These are phyloP conservation scores for Viola odorata DNA, from an alignment of 345 rosid species.

Conservation along the genomic window DNA sequence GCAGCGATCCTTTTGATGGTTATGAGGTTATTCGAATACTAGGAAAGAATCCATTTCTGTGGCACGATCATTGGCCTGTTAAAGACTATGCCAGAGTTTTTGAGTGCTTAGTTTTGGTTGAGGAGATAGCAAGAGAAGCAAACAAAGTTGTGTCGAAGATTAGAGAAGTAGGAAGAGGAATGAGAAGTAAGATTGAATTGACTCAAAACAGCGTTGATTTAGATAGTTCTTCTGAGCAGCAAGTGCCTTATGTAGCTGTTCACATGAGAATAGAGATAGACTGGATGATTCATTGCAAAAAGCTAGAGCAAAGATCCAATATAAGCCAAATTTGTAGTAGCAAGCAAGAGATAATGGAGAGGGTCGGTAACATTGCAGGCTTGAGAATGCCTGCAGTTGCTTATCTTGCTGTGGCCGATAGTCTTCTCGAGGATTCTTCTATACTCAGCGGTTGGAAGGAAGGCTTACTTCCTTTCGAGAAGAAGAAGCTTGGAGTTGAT, in stretches of 20 bases:
- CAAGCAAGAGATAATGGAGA: slow-evolving; percentile 63
- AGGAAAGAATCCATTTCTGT: slow-evolving; percentile 86
- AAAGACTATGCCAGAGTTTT: slow-evolving; percentile 78
- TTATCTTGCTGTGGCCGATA: slow-evolving; percentile 87
- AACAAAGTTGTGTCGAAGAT: slow-evolving; percentile 69
- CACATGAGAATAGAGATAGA: slow-evolving; percentile 98
- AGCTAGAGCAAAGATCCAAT: slow-evolving; percentile 60
- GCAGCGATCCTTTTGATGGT: slow-evolving; percentile 37
- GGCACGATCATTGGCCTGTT: slow-evolving; percentile 99
- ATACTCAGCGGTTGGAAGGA: slow-evolving; percentile 70
- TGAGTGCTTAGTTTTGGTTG: slow-evolving; percentile 75
- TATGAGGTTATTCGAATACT: slow-evolving; percentile 59
- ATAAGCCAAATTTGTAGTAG: slow-evolving; percentile 79
- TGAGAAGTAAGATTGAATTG: slow-evolving; percentile 18
- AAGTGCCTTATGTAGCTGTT: slow-evolving; percentile 61
- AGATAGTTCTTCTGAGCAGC: slow-evolving; percentile 1
- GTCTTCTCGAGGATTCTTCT: slow-evolving; percentile 70
- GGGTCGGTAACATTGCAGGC: slow-evolving; percentile 63
- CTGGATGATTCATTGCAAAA: slow-evolving; percentile 98
- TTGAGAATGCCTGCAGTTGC: slow-evolving; percentile 46
- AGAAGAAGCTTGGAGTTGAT: slow-evolving; percentile 75
- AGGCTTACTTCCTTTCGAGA: slow-evolving; percentile 70
- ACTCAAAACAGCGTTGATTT: background rate
- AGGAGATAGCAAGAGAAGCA: slow-evolving; percentile 68
- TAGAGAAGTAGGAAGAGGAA: slow-evolving; percentile 47